Evolutionary conservation across 1,139 yeast species (phyloP).

Genomic region (Arxiozyma bovina): DNA sequence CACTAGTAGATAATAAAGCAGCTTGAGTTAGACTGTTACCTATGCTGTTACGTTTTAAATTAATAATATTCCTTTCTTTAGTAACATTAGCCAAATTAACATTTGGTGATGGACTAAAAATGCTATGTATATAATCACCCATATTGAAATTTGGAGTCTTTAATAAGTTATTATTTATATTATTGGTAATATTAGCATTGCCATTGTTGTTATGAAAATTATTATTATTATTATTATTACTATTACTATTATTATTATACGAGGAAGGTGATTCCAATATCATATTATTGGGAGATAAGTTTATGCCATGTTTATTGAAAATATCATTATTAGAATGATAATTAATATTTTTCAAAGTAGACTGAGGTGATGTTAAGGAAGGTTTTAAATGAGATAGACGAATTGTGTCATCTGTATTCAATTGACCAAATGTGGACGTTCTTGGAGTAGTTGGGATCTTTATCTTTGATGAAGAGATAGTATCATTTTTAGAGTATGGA

Average conservation of each 20-base stretch:
- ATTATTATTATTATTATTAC: conserved; percentile 1
- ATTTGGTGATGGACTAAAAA: conserved; percentile 32
- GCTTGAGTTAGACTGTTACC: conserved; percentile 4
- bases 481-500: conserved; percentile 18
- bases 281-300: conserved; percentile 12
- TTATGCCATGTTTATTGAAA: conserved; percentile 4
- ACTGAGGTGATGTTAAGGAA: conserved; percentile 27
- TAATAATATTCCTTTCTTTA: neutral
- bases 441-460: conserved; percentile 19
- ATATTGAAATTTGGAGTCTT: conserved; percentile 30
- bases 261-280: conserved; percentile 28
- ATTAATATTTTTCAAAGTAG: conserved; percentile 21
- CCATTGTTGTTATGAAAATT: conserved; percentile 4
- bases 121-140: conserved; percentile 31
- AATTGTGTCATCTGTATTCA: conserved; percentile 18
- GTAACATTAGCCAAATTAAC: conserved; percentile 6
- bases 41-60: conserved; percentile 4
- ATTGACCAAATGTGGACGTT: conserved; percentile 11
- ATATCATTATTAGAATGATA: neutral
- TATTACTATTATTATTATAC: conserved; percentile 9
- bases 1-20: conserved; percentile 2
- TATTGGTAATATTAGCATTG: neutral
- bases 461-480: neutral
- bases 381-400: conserved; percentile 27
- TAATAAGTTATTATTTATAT: conserved; percentile 11